A percentile compares a stretch with the other conserved stretches of the same genome.
Conservation (phyloP, 2,329 filamentous ascomycete species). For the Byssothecium circinans region DNA sequence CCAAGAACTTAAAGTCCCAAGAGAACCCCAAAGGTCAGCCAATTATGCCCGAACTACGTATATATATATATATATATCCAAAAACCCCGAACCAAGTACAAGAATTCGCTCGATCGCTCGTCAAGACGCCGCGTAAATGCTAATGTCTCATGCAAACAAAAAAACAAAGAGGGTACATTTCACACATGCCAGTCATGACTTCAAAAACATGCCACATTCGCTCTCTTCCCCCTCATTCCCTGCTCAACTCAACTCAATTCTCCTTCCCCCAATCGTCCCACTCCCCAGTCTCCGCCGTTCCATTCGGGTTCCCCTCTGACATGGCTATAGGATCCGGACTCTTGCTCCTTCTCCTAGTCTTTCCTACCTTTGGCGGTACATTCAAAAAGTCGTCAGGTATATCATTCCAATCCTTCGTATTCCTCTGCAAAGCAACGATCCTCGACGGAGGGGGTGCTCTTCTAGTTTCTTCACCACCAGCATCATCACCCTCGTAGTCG, state of each 20-base stretch:
- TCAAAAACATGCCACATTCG: neutral
- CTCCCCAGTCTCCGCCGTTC: constrained; percentile 27
- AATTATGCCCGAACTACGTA: too few species aligned
- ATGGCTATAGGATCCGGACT: constrained; percentile 27
- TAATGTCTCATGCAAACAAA: too few species aligned
- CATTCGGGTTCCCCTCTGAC: constrained; percentile 28
- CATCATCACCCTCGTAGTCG: constrained; percentile 38
- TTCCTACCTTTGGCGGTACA: constrained; percentile 28
- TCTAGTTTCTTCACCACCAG: constrained; percentile 21
- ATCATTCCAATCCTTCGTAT: constrained; percentile 52
- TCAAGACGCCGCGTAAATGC: too few species aligned
- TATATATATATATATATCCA: too few species aligned
- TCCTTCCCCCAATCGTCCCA: constrained; percentile 37
- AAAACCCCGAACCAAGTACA: too few species aligned
- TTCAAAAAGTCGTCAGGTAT: constrained; percentile 50
- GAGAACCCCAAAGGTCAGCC: too few species aligned
- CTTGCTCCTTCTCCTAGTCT: constrained; percentile 16
- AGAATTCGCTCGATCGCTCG: too few species aligned
- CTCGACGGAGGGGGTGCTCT: constrained; percentile 12
- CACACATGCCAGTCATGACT: neutral
- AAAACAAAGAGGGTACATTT: neutral
- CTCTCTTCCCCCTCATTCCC: neutral
- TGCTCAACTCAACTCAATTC: constrained; percentile 2
- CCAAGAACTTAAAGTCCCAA: too few species aligned
- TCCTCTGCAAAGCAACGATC: constrained; percentile 9